Conservation (phyloP, 257 asterid genomes). For the Fraxinus americana region DNA sequence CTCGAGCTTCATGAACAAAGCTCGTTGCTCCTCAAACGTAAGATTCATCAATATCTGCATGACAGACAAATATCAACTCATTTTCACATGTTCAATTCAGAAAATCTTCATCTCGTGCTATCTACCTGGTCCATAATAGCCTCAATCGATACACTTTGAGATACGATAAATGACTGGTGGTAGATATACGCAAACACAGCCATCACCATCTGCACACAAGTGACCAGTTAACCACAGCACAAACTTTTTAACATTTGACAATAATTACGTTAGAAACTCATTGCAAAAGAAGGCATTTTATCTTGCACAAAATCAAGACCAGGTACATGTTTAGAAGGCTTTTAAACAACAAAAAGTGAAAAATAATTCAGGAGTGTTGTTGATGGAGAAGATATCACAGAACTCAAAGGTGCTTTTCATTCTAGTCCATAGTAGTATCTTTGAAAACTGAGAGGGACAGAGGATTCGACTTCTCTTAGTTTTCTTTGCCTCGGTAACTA, state of each 20-base stretch:
- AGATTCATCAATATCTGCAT: conserved; percentile 74
- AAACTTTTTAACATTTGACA: background rate
- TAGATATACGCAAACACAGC: conserved; percentile 82
- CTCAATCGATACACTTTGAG: conserved; percentile 72
- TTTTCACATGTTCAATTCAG: background rate
- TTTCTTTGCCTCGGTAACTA: too few relatives aligned
- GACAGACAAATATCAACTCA: background rate
- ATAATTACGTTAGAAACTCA: background rate
- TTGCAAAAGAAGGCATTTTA: background rate
- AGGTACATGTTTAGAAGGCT: background rate
- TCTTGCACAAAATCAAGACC: background rate
- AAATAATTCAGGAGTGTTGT: too few relatives aligned
- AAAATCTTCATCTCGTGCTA: background rate
- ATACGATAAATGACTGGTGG: conserved; percentile 72
- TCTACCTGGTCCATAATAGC: conserved; percentile 73
- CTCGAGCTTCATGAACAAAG: conserved; percentile 56
- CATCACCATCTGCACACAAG: conserved; percentile 77
- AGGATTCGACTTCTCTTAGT: background rate
- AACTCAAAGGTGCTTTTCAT: background rate
- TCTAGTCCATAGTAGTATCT: background rate
- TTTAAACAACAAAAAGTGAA: too few relatives aligned
- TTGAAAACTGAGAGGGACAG: background rate
- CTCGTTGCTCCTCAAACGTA: conserved; percentile 65
- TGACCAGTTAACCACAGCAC: conserved; percentile 9
- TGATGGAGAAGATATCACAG: background rate